Percentiles rank a stretch among this genome's conserved stretches.
Evolutionary conservation across 805 yeast genomes (phyloP).

Genomic region (Saccharomycopsis javanensis): DNA sequence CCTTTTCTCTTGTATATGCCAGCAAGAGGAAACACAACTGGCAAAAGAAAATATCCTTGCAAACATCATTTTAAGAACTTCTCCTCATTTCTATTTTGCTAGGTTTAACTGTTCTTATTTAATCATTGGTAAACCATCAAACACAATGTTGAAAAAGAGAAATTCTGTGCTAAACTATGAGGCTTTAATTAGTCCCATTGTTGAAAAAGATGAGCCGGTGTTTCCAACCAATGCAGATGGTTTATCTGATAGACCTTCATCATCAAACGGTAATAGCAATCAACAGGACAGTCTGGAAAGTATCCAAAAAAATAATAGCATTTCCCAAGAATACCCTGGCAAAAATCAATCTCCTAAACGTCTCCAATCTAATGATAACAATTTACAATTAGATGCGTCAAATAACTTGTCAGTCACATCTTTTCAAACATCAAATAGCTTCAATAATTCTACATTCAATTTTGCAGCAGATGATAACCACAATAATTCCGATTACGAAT

Average conservation of each 20-base stretch:
- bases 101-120: too few relatives aligned
- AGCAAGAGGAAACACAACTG: too few relatives aligned
- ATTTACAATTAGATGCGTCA: not conserved
- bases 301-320: too few relatives aligned
- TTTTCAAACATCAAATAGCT: not conserved
- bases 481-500: not conserved
- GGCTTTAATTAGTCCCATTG: conserved; percentile 18
- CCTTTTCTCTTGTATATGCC: too few relatives aligned
- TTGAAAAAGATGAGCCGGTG: conserved; percentile 15
- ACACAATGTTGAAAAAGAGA: not conserved
- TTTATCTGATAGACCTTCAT: not conserved
- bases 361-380: not conserved
- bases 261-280: not conserved
- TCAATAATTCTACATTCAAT: not conserved
- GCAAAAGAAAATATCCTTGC: too few relatives aligned
- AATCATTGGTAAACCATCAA: not conserved
- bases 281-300: too few relatives aligned
- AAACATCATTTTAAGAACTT: too few relatives aligned
- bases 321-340: too few relatives aligned
- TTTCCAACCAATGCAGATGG: conserved; percentile 6
- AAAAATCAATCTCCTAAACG: too few relatives aligned
- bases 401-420: not conserved
- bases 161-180: conserved; percentile 2
- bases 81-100: too few relatives aligned
- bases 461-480: not conserved